Evolutionary conservation across 495 filamentous ascomycete species (phyloP), one percentile per base, ranked within the genome.

Genomic region (Hyaloscypha bicolor): DNA sequence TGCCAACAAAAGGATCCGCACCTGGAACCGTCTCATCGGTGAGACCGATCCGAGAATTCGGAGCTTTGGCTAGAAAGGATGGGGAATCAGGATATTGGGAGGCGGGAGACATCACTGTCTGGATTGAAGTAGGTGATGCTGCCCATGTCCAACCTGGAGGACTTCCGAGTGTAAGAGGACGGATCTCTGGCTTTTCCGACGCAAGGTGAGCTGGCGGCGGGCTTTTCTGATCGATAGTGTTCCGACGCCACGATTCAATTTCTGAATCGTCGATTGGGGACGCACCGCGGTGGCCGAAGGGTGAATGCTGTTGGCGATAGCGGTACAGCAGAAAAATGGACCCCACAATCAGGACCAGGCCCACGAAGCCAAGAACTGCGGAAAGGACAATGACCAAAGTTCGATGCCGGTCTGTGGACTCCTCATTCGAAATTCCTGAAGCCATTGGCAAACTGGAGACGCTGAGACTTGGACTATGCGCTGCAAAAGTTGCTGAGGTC

Each of bases 191-290:
- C 12, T 57, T 58, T 48, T 48, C 42, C 6, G 48, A 52, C 0
- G 55, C 32, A 62, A 25, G n/a, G 53, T 67, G 52, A 19, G 39
- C 59, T 14, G 58, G 55, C 35, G 62, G 56, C 59, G 35, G 67
- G 21, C 53, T 14, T 37, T 69, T 69, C 31, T 61, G 42, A 29
- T 73, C 71, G 2, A n/a, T 6, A 1, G 11, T 51, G 22, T 60
- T 68, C 6, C 37, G 35, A 32, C 72, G 52, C 72, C 72, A 74
- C 16, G 64, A 68, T 45, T 60, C 66, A 19, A 74, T 71, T 53
- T 74, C 72, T 19, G 71, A 66, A 48, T 74, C 72, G 55, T 74
- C 55, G 35, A 74, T 71, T 14, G 72, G 69, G n/a, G 66, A 67
- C n/a, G 39, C 67, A n/a, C 69, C 69, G 16, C 72, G 66, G 35